A percentile compares a stretch with the other conserved stretches of the same genome.
Evolutionary conservation across 2,329 filamentous ascomycete species (phyloP).

Genomic region (Mycosphaerella arachidis): DNA sequence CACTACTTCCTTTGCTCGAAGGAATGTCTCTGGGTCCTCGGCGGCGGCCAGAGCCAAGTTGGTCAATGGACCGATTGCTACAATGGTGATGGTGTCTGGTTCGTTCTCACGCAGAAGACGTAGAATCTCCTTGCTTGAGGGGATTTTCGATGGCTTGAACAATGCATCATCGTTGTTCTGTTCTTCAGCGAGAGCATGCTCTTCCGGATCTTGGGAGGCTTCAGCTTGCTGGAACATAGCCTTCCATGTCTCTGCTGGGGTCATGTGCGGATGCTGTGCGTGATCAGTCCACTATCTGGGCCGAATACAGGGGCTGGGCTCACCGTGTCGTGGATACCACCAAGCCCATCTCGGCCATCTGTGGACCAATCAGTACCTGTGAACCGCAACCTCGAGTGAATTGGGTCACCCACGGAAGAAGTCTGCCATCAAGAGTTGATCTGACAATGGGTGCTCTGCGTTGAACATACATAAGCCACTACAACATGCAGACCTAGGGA

Average conservation of each 20-base stretch:
- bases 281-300: slow-evolving; percentile 18
- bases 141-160: slow-evolving; percentile 70
- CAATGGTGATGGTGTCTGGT: slow-evolving; percentile 77
- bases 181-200: slow-evolving; percentile 35
- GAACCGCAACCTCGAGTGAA: neutral
- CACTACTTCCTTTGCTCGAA: slow-evolving; percentile 82
- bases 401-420: slow-evolving; percentile 68
- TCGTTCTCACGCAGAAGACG: slow-evolving; percentile 77
- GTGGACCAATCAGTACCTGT: slow-evolving; percentile 7
- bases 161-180: slow-evolving; percentile 41
- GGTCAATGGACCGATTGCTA: slow-evolving; percentile 87
- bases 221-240: slow-evolving; percentile 39
- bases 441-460: slow-evolving; percentile 74
- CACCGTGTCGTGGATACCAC: slow-evolving; percentile 37
- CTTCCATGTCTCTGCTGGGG: slow-evolving; percentile 46
- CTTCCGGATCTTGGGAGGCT: slow-evolving; percentile 25
- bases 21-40: slow-evolving; percentile 82
- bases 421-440: slow-evolving; percentile 63
- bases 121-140: slow-evolving; percentile 84
- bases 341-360: slow-evolving; percentile 48
- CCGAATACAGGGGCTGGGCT: neutral
- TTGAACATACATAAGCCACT: too few relatives aligned
- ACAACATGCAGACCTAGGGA: too few relatives aligned
- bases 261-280: slow-evolving; percentile 33
- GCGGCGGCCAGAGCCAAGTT: slow-evolving; percentile 86